Percentiles rank a stretch among this genome's conserved stretches.
These are phyloP conservation scores for Jaminaea rosea DNA, from an alignment of 1,284 basidiomycete genomes.

Conservation along the genomic window DNA sequence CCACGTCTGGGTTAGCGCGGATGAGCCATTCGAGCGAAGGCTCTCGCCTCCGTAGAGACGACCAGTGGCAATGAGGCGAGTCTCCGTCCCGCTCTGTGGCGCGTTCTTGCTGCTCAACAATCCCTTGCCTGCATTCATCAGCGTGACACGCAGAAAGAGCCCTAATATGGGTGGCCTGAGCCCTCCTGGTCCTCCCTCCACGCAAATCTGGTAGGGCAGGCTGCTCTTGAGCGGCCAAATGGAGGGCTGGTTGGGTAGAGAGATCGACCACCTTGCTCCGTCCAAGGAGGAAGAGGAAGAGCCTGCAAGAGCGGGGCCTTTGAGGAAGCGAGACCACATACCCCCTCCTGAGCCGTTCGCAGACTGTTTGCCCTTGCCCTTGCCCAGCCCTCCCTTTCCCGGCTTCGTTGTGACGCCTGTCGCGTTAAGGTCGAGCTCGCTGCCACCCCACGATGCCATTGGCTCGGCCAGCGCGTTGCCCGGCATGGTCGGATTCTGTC, in stretches of 20 bases:
- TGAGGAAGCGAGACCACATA: slow-evolving; percentile 1
- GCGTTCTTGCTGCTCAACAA: slow-evolving; percentile 1
- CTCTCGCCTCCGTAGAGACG: slow-evolving; percentile 8
- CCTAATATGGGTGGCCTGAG: not conserved
- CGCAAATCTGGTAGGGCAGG: slow-evolving; percentile 2
- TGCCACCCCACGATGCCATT: slow-evolving; percentile 3
- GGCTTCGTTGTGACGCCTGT: too few relatives aligned
- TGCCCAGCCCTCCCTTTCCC: not conserved
- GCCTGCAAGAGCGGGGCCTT: not conserved
- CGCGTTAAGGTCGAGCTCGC: slow-evolving; percentile 4
- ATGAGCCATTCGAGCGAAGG: slow-evolving; percentile 10
- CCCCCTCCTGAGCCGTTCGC: not conserved
- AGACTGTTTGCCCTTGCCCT: not conserved
- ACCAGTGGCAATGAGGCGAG: slow-evolving; percentile 13
- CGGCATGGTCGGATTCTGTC: slow-evolving; percentile 10
- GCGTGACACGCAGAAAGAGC: not conserved
- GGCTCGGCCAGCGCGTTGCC: slow-evolving; percentile 8
- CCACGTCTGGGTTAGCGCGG: slow-evolving; percentile 1
- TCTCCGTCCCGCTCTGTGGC: not conserved
- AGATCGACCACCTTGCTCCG: not conserved
- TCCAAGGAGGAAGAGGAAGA: too few relatives aligned
- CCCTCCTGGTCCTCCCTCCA: too few relatives aligned
- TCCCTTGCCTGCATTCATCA: slow-evolving; percentile 1
- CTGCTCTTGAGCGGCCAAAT: slow-evolving; percentile 2
- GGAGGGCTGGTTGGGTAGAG: slow-evolving; percentile 3